Evolutionary conservation across 2,329 filamentous ascomycete genomes (phyloP), one percentile per base, ranked within the genome.

Genomic region (Curvularia verruculosa): DNA sequence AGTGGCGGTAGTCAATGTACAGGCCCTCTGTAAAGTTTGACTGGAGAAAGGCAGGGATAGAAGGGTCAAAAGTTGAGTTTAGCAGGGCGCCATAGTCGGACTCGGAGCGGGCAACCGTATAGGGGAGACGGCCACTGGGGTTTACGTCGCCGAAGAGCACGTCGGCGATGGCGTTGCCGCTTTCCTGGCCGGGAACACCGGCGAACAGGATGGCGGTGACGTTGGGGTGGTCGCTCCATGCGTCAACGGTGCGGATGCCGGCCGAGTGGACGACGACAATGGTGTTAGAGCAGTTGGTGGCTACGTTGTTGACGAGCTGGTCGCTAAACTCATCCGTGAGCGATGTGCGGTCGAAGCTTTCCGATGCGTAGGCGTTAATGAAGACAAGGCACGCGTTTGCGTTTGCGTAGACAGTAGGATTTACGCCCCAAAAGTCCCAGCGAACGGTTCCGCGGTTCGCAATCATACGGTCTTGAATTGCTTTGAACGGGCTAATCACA

Each of bases 1-100:
- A 90, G 67, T 86, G 81, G 43, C 89, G 85, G 77, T 92, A 91
- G 75, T 95, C 91, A 70, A 95, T 92, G 74, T 92, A 91, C 51
- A 89, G 79, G 5, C 91, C 91, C 73, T 95, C 91, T 1, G 80
- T 79, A 72, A 91, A 96, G 66, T 91, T 83, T 18, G 86, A 78
- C 67, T 95, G 90, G n/a, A 90, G 89, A 8, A 87, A 84, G 19
- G 88, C 84, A 65, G 84, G 74, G 74, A 87, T 86, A 7, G 68
- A 66, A 6, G 52, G 44, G 13, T 68, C 60, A 10, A 75, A 64
- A 13, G 70, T 71, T 1, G 64, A 65, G 45, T 87, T 73, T 8
- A 92, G 72, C 40, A 88, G 81, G 3, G 82, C 81, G 50, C 87
- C 88, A 66, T 92, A 95, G 65, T 88, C 86, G 58, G 83, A 81